Evolutionary conservation across 768 basidiomycete species (phyloP), one percentile per base, ranked within the genome.

Genomic region (Lyophyllum shimeji): DNA sequence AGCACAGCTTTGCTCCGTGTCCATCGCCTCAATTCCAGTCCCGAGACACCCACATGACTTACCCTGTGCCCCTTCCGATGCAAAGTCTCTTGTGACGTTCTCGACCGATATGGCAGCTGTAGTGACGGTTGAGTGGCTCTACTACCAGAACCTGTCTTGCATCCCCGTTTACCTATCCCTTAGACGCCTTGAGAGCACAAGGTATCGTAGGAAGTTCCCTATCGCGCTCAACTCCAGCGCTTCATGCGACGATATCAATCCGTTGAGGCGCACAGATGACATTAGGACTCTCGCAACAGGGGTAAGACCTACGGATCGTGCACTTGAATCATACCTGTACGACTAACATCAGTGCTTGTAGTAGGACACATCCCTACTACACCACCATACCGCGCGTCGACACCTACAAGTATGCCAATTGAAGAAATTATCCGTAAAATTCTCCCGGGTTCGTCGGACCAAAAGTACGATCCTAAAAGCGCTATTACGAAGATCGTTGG

Each of bases 321-420:
- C n/a, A n/a, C n/a, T n/a, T n/a, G n/a, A n/a, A n/a, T 39, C 43
- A 40, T 46, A 53, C 46, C 40, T 53, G 25, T 46, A 50, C 33
- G 39, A 53, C 37, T 17, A 24, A 39, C 42, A 50, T 25, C 24
- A 25, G 18, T 33, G 29, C 46, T 24, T 15, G 27, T 51, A 37
- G 34, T 44, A 50, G 57, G 34, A 37, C 34, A 37, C 34, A 3
- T 37, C 34, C 34, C 11, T 12, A 37, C 15, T 37, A 37, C 34
- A 13, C 15, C 6, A 17, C 15, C 12, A 37, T 17, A 37, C 11
- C n/a, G 15, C 34, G 34, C 34, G 15, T 37, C 34, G 7, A 6
- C 6, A 37, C 34, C 34, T 37, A 12, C 11, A 13, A 37, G 6
- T 3, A 37, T 37, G 34, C 15, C 4, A 13, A 5, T 37, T 37